A percentile compares a stretch with the other conserved stretches of the same genome.
Evolutionary conservation across 2,329 filamentous ascomycete genomes (phyloP).

Genomic region (Dactylellina parvicollis): DNA sequence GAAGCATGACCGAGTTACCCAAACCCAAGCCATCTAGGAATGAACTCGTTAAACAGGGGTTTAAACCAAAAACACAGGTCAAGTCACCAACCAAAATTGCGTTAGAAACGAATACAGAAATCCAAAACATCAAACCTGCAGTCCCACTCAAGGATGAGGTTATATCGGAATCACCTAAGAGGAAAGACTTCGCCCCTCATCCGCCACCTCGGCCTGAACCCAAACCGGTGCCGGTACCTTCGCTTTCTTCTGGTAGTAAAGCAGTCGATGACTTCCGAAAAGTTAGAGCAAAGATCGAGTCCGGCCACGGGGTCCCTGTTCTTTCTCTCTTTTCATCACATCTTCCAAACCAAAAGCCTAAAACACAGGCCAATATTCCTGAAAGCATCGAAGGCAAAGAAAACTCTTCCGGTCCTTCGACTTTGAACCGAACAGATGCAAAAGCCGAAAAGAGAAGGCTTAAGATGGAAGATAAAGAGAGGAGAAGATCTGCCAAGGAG

Average conservation of each 20-base stretch:
- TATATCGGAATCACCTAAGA: conserved; percentile 22
- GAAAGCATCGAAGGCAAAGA: conserved; percentile 44
- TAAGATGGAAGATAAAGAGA: conserved; percentile 43
- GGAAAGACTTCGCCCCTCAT: conserved; percentile 32
- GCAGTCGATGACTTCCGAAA: conserved; percentile 43
- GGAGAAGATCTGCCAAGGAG: conserved; percentile 38
- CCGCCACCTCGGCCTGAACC: not conserved
- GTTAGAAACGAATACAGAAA: not conserved
- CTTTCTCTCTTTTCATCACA: conserved; percentile 49
- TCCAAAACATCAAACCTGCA: conserved; percentile 18
- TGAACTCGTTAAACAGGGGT: conserved; percentile 1
- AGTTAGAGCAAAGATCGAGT: conserved; percentile 39
- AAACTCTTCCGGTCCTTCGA: conserved; percentile 12
- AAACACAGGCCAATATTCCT: conserved; percentile 13
- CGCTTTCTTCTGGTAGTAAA: conserved; percentile 42
- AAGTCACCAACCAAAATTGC: not conserved
- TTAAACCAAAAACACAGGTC: not conserved
- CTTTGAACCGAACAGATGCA: conserved; percentile 18
- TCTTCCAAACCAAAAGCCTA: conserved; percentile 40
- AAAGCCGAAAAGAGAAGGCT: conserved; percentile 53
- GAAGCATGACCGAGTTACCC: conserved; percentile 19
- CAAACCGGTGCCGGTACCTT: conserved; percentile 9
- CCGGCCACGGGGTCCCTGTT: conserved; percentile 35
- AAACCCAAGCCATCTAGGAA: conserved; percentile 26
- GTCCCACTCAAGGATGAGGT: conserved; percentile 34